Base-by-base conservation (phyloP, 1,139 yeast species). In the Candida sanyaensis region DNA sequence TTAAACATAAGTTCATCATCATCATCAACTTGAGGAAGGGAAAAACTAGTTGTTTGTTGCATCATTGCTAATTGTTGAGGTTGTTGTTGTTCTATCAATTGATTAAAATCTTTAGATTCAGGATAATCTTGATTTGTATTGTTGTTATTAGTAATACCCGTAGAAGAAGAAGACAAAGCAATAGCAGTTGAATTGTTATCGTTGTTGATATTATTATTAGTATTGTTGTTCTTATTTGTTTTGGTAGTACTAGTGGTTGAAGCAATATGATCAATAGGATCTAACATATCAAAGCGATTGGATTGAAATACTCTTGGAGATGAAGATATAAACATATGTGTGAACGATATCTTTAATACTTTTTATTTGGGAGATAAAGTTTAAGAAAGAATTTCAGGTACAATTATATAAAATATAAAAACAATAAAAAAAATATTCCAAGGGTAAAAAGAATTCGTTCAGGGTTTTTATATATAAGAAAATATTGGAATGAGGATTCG, bases 281-380 rank as follows among this genome's bases (percentile, higher is more conserved):
- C 64, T 50, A 58, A 53, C 64, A 59, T 60, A 49, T 57, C 59
- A 48, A 58, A 51, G 46, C 59, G 61, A 48, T 51, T 54, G 42
- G 55, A 48, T 42, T 51, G 51, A 40, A 48, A 36, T 34, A 49
- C 44, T 27, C 33, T 43, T 23, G 57, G 44, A 29, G 54, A 44
- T 12, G 49, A 44, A 41, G 58, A 48, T 30, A 46, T 50, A 29
- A 50, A 50, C 57, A 54, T 52, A 42, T 29, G 50, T 27, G 28
- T 29, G 24, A 17, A 17, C 3, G 21, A 13, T 23, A 21, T 34
- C 10, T 12, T 17, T 17, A 26, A 41, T 28, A 17, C 39, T 28
- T 17, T 17, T 17, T 17, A 17, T 17, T 17, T 17, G 21, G 21
- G 21, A 17, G 21, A 17, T 17, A 17, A 17, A 17, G 21, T 17